These are phyloP conservation scores for Penicillium sp. DNA, from an alignment of 2,329 filamentous ascomycete genomes.

Conservation along the genomic window DNA sequence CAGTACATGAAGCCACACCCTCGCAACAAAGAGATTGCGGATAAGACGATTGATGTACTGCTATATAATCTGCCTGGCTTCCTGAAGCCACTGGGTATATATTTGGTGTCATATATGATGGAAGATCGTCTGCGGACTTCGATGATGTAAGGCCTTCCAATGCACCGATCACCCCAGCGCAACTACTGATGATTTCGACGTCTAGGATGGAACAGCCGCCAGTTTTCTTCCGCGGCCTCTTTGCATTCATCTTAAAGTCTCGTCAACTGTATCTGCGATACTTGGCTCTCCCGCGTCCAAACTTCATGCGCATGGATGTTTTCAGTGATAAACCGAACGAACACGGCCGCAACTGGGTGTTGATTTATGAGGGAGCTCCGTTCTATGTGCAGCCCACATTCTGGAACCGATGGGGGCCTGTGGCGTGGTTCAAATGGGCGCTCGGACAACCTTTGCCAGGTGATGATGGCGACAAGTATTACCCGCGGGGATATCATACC, in stretches of 20 bases:
- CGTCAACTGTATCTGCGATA: constrained; percentile 59
- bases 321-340: constrained; percentile 53
- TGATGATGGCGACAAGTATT: constrained; percentile 48
- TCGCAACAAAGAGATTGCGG: constrained; percentile 54
- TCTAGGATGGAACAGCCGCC: constrained; percentile 40
- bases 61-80: constrained; percentile 53
- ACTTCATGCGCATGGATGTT: constrained; percentile 36
- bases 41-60: constrained; percentile 61
- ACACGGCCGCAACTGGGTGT: constrained; percentile 54
- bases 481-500: constrained; percentile 50
- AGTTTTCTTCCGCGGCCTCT: constrained; percentile 31
- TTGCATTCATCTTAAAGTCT: constrained; percentile 49
- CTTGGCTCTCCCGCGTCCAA: constrained; percentile 59
- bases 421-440: constrained; percentile 49
- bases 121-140: constrained; percentile 61
- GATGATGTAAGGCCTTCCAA: constrained; percentile 57
- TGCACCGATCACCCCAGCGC: not conserved
- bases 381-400: constrained; percentile 62
- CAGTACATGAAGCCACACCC: constrained; percentile 56
- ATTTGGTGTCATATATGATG: constrained; percentile 59
- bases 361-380: constrained; percentile 59
- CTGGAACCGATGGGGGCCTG: constrained; percentile 62
- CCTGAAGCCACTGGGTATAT: constrained; percentile 48
- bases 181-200: not conserved
- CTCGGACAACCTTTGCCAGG: constrained; percentile 50